Evolutionary conservation across 2,329 filamentous ascomycete genomes (phyloP).

Genomic region (Apiospora pterosperma): DNA sequence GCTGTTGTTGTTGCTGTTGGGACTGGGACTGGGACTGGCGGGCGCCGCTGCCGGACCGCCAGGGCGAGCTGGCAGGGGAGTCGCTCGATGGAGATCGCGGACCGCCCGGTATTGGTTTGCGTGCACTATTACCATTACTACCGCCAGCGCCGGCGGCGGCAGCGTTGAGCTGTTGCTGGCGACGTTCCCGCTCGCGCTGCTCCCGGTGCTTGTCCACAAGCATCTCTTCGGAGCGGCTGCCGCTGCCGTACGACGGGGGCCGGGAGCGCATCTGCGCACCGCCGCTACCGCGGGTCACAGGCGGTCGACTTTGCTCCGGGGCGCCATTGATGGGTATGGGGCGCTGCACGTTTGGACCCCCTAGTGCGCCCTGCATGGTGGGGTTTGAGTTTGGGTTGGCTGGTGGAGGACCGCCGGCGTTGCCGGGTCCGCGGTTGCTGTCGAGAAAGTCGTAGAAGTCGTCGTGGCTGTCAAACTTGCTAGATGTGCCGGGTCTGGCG

Average conservation of each 20-base stretch:
- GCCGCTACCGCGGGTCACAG: conserved; percentile 20
- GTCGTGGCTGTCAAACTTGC: conserved; percentile 19
- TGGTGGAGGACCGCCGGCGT: conserved; percentile 9
- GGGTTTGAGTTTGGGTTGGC: conserved; percentile 10
- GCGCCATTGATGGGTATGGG: conserved; percentile 6
- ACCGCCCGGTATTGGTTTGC: conserved; percentile 7
- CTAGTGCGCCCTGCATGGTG: conserved; percentile 16
- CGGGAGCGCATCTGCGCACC: conserved; percentile 12
- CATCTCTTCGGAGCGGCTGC: conserved; percentile 28
- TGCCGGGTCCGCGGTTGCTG: conserved; percentile 18
- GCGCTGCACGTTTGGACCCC: conserved; percentile 9
- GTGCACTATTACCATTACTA: background rate
- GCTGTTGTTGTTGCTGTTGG: background rate
- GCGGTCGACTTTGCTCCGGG: conserved; percentile 21
- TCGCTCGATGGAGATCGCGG: conserved; percentile 2
- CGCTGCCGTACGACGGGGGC: conserved; percentile 23
- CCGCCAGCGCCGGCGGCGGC: conserved; percentile 11
- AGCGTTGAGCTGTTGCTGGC: background rate
- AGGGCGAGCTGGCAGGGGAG: background rate
- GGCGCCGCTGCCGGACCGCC: background rate
- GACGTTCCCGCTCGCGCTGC: conserved; percentile 9
- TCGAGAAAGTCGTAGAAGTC: conserved; percentile 30
- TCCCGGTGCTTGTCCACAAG: conserved; percentile 25
- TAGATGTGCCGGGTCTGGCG: background rate
- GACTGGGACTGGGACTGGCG: background rate